Evolutionary conservation across 2,329 filamentous ascomycete genomes (phyloP).

Genomic region (Ceratocystis huliohia): DNA sequence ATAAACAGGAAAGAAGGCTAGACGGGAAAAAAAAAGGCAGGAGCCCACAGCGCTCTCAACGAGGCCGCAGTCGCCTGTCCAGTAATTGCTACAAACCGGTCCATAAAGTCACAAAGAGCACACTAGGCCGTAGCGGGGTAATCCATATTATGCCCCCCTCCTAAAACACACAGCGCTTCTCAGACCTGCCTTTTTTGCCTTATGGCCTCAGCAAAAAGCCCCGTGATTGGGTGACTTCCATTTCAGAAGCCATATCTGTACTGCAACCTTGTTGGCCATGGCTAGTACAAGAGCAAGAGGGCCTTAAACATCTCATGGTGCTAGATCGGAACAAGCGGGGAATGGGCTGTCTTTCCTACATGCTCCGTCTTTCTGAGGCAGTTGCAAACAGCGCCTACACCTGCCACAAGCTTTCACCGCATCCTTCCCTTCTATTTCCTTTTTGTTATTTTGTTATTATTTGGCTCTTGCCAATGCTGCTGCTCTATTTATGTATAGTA

Average conservation of each 20-base stretch:
- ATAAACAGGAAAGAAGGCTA: neutral
- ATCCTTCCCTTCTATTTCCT: neutral
- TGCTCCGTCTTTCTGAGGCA: neutral
- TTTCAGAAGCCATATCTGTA: neutral
- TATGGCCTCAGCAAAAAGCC: neutral
- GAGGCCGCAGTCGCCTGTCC: neutral
- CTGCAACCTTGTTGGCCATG: neutral
- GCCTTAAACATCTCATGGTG: neutral
- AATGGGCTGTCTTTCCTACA: neutral
- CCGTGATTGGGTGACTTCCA: neutral
- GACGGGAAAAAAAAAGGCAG: neutral
- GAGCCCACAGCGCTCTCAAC: neutral
- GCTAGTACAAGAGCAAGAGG: neutral
- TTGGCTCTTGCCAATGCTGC: too few species aligned
- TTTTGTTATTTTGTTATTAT: neutral
- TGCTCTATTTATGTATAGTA: too few species aligned
- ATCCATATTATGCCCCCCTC: neutral
- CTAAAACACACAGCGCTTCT: neutral
- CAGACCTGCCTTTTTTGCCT: neutral
- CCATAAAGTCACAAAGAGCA: neutral
- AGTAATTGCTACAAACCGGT: neutral
- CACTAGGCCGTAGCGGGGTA: neutral
- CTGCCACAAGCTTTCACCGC: neutral
- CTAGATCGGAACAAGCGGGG: neutral
- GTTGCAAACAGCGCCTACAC: constrained; percentile 7